Conservation (phyloP, 257 asterid genomes). For the Marsdenia floribunda region DNA sequence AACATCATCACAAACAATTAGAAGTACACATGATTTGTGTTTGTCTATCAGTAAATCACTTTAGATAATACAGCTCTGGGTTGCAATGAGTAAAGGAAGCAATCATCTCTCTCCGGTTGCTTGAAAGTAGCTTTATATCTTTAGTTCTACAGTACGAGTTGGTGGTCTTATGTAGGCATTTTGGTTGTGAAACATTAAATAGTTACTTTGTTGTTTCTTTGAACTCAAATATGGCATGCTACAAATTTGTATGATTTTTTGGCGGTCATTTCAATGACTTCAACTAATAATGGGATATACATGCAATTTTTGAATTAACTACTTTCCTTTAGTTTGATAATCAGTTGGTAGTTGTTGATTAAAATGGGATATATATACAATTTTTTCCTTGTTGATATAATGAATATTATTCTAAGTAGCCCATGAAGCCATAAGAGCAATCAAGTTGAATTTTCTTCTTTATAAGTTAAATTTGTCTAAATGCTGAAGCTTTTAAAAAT, state of each 20-base stretch:
- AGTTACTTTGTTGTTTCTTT: constrained; percentile 2
- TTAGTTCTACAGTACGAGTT: background rate
- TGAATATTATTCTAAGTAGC: background rate
- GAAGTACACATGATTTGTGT: background rate
- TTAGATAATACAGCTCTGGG: background rate
- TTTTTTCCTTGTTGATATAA: background rate
- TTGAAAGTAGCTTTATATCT: background rate
- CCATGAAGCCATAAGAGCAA: background rate
- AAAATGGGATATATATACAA: background rate
- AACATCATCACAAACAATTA: background rate
- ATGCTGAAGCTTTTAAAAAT: background rate
- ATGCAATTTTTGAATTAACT: constrained; percentile 3
- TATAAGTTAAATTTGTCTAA: background rate
- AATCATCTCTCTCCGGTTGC: background rate
- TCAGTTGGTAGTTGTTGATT: background rate
- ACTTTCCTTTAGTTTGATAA: background rate
- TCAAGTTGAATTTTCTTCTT: background rate
- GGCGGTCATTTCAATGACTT: background rate
- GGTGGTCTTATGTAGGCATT: background rate
- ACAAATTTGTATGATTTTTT: background rate
- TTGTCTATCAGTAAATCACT: background rate
- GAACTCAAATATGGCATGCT: background rate
- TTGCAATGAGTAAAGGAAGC: background rate
- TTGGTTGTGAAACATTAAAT: constrained; percentile 12
- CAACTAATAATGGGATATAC: background rate